Evolutionary conservation across 768 basidiomycete genomes (phyloP), one percentile per base, ranked within the genome.

Genomic region (Amanita rimosa): DNA sequence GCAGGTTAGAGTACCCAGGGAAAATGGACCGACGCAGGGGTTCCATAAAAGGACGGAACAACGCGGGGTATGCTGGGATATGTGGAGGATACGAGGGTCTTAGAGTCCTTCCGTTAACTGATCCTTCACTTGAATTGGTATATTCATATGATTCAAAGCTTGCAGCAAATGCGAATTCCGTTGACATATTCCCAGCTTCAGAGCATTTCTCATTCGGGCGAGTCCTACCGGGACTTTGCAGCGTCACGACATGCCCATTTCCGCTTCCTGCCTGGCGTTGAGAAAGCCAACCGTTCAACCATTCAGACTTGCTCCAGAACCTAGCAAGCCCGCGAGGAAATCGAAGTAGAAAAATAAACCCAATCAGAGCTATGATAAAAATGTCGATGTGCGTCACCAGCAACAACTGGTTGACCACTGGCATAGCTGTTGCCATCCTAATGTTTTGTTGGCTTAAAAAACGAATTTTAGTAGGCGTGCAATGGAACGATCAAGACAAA

Each of bases 291-390:
- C 79, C 81, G 41, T 61, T 67, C 26, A 60, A 59, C 81, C 79
- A 81, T 52, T 80, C 78, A 21, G 69, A 66, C 37, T 64, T 56
- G 27, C 65, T 67, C 52, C 75, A 75, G 48, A 81, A 67, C 35
- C 81, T 74, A 24, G 72, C 75, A 29, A 76, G 49, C 10, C 66
- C 67, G 46, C 75, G 72, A 7, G 80, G 81, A 7, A 81, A 59
- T 2, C 69, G 66, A 44, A 70, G 58, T 24, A 79, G 57, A 33
- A 71, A 63, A 37, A 74, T 62, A 13, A 69, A 47, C 0, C 61
- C 66, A 29, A 69, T 59, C 40, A 74, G 51, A 21, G 68, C 67
- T 42, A 73, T 51, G 43, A 81, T 58, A 55, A 78, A 62, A 45
- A 81, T 61, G 60, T 74, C 58, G 35, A 75, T 56, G 54, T 75